Evolutionary conservation across 2,329 filamentous ascomycete species (phyloP).

Genomic region (Cytospora piceae): DNA sequence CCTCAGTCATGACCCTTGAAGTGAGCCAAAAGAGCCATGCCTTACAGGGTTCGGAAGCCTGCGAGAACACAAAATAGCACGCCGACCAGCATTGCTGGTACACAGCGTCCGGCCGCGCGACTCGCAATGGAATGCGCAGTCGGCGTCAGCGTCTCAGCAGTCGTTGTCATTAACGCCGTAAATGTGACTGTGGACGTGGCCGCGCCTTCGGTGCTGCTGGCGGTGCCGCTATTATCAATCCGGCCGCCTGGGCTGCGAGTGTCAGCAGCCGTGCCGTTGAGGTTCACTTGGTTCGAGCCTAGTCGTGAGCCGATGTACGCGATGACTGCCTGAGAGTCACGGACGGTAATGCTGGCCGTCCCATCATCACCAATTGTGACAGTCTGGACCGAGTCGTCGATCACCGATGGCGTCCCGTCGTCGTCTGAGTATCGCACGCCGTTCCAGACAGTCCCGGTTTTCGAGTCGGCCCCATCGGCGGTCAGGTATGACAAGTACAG

Average conservation of each 20-base stretch:
- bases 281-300: constrained; percentile 1
- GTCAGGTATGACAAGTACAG: constrained; percentile 10
- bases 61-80: too few species aligned
- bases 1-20: too few species aligned
- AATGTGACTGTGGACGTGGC: too few species aligned
- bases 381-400: not conserved
- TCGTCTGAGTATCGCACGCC: constrained; percentile 3
- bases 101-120: too few species aligned
- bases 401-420: not conserved
- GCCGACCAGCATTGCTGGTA: too few species aligned
- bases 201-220: too few species aligned
- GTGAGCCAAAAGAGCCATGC: too few species aligned
- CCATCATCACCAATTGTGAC: constrained; percentile 8
- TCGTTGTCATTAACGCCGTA: too few species aligned
- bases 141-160: too few species aligned
- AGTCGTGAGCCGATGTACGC: constrained; percentile 9
- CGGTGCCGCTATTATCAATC: too few species aligned
- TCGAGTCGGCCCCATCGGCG: constrained; percentile 3
- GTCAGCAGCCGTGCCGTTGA: not conserved
- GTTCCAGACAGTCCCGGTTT: constrained; percentile 10
- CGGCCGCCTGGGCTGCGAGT: not conserved
- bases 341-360: not conserved
- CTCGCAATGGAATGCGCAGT: too few species aligned
- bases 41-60: too few species aligned
- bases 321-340: constrained; percentile 6